Conservation (phyloP, 257 asterid genomes). For the Solanum okadae region DNA sequence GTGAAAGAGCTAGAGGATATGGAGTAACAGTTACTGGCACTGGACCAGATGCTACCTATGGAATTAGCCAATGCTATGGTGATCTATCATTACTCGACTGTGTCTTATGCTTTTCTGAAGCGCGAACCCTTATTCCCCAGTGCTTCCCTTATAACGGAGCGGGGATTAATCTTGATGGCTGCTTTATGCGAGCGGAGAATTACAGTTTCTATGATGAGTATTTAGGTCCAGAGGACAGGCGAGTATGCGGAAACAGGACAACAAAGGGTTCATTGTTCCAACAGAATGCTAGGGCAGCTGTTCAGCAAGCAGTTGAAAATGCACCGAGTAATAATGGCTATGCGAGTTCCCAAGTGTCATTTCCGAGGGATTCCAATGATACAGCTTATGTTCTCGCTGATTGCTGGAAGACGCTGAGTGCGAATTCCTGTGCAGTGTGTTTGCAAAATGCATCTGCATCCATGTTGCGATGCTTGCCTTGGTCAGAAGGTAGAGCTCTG, state of each 20-base stretch:
- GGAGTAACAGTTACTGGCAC: conserved; percentile 2
- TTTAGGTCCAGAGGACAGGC: conserved; percentile 28
- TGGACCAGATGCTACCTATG: conserved; percentile 2
- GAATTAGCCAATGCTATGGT: conserved; percentile 18
- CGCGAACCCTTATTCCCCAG: neutral
- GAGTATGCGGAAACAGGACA: conserved; percentile 52
- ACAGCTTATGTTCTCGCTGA: conserved; percentile 47
- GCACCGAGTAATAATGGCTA: conserved; percentile 39
- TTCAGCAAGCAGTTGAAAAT: conserved; percentile 23
- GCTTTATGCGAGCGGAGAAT: conserved; percentile 13
- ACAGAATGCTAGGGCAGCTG: conserved; percentile 24
- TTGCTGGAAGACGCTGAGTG: conserved; percentile 52
- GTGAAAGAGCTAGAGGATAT: neutral
- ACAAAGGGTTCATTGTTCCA: conserved; percentile 17
- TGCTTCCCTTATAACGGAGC: conserved; percentile 4
- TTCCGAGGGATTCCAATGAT: conserved; percentile 7
- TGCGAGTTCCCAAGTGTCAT: conserved; percentile 24
- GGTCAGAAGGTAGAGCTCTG: conserved; percentile 51
- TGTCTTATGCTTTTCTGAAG: conserved; percentile 9
- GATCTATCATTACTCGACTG: conserved; percentile 17
- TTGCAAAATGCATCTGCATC: conserved; percentile 42
- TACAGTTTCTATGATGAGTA: conserved; percentile 8
- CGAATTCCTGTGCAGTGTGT: conserved; percentile 39
- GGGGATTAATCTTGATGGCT: conserved; percentile 16
- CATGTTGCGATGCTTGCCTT: conserved; percentile 42